Percentiles rank a stretch among this genome's conserved stretches.
phyloP scores from a whole-genome alignment of 495 filamentous ascomycete species.

The Penicillium samsonianum region DNA sequence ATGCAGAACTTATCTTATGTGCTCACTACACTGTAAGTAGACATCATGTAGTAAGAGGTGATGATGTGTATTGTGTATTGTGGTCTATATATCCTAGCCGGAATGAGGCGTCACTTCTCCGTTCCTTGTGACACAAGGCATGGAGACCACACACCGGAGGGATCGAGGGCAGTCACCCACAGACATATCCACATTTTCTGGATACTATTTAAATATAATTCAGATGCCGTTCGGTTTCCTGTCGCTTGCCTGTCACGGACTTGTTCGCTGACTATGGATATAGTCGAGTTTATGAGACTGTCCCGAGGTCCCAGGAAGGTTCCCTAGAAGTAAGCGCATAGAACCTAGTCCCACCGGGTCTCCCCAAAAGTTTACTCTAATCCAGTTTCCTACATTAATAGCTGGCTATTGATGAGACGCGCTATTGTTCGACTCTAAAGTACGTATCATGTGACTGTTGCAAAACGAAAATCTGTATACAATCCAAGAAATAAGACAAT shows the following conservation, averaged over 20 bases:
- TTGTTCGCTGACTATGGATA: background rate
- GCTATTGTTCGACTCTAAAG: conserved; percentile 1
- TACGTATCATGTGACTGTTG: conserved; percentile 13
- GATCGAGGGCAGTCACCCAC: background rate
- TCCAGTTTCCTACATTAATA: background rate
- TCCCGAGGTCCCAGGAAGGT: background rate
- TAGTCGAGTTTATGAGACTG: background rate
- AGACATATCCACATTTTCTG: background rate
- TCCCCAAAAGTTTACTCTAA: background rate
- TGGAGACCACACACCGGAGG: background rate
- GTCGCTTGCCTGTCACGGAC: background rate
- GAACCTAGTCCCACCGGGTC: background rate
- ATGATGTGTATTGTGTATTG: background rate
- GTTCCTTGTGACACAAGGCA: background rate
- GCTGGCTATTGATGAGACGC: background rate
- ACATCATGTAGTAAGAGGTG: background rate
- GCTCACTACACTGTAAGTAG: background rate
- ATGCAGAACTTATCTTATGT: background rate
- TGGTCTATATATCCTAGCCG: background rate
- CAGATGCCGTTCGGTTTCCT: background rate
- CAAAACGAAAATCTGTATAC: background rate
- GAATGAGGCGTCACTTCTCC: background rate
- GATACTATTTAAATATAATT: background rate
- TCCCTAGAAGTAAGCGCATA: background rate
- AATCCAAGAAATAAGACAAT: background rate